Conservation (phyloP, 768 basidiomycete genomes). For the Naganishia randhawae region DNA sequence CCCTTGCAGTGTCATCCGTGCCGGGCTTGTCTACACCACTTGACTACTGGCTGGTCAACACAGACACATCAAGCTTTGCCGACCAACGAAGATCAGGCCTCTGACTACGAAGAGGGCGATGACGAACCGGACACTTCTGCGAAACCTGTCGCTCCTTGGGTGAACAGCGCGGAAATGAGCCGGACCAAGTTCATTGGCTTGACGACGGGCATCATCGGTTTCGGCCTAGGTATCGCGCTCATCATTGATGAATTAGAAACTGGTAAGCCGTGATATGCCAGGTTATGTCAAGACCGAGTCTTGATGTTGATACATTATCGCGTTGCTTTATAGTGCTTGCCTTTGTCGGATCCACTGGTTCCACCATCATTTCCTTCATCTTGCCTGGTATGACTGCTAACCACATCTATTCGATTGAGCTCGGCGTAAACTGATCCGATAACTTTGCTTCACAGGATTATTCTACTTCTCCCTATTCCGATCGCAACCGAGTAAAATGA, state of each 20-base stretch:
- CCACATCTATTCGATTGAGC: not conserved
- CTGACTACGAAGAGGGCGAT: constrained; percentile 35
- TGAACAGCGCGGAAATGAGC: constrained; percentile 35
- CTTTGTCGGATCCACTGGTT: constrained; percentile 94
- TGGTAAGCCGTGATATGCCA: constrained; percentile 36
- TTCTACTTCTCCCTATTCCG: constrained; percentile 86
- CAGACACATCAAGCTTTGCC: constrained; percentile 27
- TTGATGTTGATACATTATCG: not conserved
- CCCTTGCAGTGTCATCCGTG: constrained; percentile 93
- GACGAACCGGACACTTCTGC: constrained; percentile 28
- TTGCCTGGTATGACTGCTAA: constrained; percentile 58
- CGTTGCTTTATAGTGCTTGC: constrained; percentile 64
- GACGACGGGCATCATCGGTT: constrained; percentile 40
- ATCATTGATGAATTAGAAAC: constrained; percentile 49
- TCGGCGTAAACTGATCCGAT: constrained; percentile 57
- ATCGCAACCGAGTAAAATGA: constrained; percentile 60
- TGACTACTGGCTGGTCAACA: constrained; percentile 37
- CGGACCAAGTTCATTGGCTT: constrained; percentile 36
- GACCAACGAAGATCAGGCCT: constrained; percentile 44
- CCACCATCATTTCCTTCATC: constrained; percentile 94
- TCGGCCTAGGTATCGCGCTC: constrained; percentile 43
- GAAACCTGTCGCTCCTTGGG: constrained; percentile 13
- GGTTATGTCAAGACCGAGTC: not conserved
- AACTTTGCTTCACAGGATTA: not conserved
- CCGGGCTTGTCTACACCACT: constrained; percentile 75